Evolutionary conservation across 306 rosid genomes (phyloP).

Genomic region (Quercus agrifolia): DNA sequence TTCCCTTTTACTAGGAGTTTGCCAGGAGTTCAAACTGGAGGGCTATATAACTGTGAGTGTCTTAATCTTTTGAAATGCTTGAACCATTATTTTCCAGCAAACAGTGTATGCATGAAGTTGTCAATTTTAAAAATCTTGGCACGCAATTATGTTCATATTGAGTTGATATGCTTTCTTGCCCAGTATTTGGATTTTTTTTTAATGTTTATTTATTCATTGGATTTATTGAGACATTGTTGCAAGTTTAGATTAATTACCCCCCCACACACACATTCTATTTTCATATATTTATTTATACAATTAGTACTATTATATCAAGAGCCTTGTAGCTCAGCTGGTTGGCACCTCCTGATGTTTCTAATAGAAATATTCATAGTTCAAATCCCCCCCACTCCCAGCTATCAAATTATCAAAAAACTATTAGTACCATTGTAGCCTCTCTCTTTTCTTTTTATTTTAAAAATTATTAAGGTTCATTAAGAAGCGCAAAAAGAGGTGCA

Average conservation of each 20-base stretch:
- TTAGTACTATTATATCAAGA: neutral
- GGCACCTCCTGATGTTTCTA: too few species aligned
- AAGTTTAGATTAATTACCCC: neutral
- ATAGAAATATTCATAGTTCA: too few species aligned
- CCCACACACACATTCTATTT: neutral
- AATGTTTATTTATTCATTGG: neutral
- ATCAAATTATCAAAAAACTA: too few species aligned
- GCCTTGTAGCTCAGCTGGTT: neutral
- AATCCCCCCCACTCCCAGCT: too few species aligned
- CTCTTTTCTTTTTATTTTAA: too few species aligned
- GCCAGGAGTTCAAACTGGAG: conserved; percentile 92
- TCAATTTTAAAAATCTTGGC: neutral
- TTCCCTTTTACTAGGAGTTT: conserved; percentile 87
- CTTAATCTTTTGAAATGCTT: conserved; percentile 17
- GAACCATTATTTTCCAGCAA: conserved; percentile 14
- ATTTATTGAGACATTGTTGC: neutral
- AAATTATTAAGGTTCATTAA: too few species aligned
- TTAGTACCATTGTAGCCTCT: too few species aligned
- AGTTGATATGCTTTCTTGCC: neutral
- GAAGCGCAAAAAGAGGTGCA: too few species aligned
- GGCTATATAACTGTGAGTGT: conserved; percentile 77
- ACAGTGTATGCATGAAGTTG: conserved; percentile 9
- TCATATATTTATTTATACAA: neutral
- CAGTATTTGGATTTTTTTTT: neutral
- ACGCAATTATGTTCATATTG: neutral